These are phyloP conservation scores for Alternaria sp. DNA, from an alignment of 2,329 filamentous ascomycete species.

Conservation along the genomic window DNA sequence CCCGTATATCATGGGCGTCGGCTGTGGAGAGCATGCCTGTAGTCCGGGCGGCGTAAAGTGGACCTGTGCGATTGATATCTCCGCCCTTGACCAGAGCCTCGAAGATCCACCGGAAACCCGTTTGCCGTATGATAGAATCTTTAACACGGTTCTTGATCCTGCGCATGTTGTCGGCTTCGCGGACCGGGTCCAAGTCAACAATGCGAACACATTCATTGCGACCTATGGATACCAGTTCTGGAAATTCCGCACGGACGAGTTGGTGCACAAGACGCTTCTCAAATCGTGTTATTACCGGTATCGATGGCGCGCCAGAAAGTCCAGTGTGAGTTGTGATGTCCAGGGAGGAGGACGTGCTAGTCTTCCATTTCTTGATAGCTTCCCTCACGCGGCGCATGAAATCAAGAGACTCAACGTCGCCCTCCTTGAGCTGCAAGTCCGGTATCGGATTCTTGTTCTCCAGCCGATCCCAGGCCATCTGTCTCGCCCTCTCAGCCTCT, in stretches of 20 bases:
- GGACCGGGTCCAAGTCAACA: slow-evolving; percentile 52
- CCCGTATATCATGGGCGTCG: slow-evolving; percentile 47
- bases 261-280: slow-evolving; percentile 74
- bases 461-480: slow-evolving; percentile 55
- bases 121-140: slow-evolving; percentile 55
- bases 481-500: slow-evolving; percentile 62
- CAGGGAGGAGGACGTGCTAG: slow-evolving; percentile 21
- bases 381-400: slow-evolving; percentile 60
- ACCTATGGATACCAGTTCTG: slow-evolving; percentile 55
- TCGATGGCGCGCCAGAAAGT: slow-evolving; percentile 21
- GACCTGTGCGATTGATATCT: slow-evolving; percentile 50
- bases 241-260: slow-evolving; percentile 69
- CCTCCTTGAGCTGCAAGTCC: slow-evolving; percentile 61
- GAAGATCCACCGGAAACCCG: slow-evolving; percentile 61
- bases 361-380: slow-evolving; percentile 59
- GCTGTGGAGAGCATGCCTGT: slow-evolving; percentile 48
- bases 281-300: slow-evolving; percentile 54
- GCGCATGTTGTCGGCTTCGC: slow-evolving; percentile 54
- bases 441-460: slow-evolving; percentile 46
- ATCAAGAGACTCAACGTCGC: slow-evolving; percentile 62
- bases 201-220: slow-evolving; percentile 56
- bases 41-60: slow-evolving; percentile 46
- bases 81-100: slow-evolving; percentile 55
- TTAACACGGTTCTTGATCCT: slow-evolving; percentile 50
- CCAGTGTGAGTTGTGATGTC: slow-evolving; percentile 46